These are phyloP conservation scores for Coffea canephora DNA, from an alignment of 257 asterid species.

Conservation along the genomic window DNA sequence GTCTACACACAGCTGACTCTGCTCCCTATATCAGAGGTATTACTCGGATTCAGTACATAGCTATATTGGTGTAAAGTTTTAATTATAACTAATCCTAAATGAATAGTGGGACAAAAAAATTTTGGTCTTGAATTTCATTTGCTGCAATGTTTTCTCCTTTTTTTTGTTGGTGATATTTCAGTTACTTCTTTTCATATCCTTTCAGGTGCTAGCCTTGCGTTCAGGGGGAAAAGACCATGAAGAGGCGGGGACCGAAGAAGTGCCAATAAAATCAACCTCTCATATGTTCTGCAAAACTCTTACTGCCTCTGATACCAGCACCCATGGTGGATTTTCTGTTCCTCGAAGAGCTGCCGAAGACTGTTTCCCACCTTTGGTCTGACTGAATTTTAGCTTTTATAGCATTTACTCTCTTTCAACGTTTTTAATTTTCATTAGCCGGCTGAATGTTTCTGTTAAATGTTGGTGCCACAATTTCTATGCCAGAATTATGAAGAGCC, in stretches of 20 bases:
- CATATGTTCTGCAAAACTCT: constrained; percentile 99
- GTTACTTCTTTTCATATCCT: constrained; percentile 6
- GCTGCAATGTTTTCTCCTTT: background rate
- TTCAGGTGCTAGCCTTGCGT: constrained; percentile 46
- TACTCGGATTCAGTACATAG: constrained; percentile 2
- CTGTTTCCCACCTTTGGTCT: constrained; percentile 97
- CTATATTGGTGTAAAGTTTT: background rate
- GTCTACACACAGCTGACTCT: constrained; percentile 85
- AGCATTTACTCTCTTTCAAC: constrained; percentile 7
- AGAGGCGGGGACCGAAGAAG: constrained; percentile 42
- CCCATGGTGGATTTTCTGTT: constrained; percentile 98
- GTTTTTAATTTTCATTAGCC: background rate
- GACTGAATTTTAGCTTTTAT: constrained; percentile 16
- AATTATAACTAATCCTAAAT: background rate
- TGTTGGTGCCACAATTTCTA: constrained; percentile 10
- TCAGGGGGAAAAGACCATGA: constrained; percentile 62
- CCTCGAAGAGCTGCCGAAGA: constrained; percentile 99
- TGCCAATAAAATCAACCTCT: constrained; percentile 63
- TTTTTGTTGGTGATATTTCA: background rate
- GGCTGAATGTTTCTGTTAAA: constrained; percentile 11
- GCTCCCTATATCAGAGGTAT: constrained; percentile 82
- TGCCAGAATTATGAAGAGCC: constrained; percentile 83
- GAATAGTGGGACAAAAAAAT: background rate
- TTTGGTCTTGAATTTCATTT: background rate
- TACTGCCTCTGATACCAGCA: constrained; percentile 96